Conservation (phyloP, 176 grass and related monocot species). For the Oryza officinalis region DNA sequence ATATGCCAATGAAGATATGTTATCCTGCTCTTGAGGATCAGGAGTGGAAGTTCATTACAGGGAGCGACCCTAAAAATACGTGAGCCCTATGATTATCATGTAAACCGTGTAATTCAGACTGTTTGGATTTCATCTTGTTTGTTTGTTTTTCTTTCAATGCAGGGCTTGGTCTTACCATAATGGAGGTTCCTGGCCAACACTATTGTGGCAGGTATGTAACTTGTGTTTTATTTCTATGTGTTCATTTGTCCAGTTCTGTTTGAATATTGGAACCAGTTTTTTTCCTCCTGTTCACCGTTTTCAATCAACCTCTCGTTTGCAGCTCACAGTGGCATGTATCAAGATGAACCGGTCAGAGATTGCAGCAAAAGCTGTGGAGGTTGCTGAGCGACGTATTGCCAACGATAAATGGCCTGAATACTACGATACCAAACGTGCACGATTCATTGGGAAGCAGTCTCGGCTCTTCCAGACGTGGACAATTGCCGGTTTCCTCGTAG, state of each 20-base stretch:
- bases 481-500: constrained; percentile 80
- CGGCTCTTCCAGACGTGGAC: constrained; percentile 79
- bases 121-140: not conserved
- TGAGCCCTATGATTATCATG: constrained; percentile 35
- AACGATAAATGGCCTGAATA: constrained; percentile 85
- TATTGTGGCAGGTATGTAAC: constrained; percentile 75
- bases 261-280: not conserved
- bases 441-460: constrained; percentile 76
- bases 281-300: not conserved
- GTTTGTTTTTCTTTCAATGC: constrained; percentile 37
- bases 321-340: constrained; percentile 80
- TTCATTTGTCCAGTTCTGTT: constrained; percentile 9
- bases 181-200: constrained; percentile 88
- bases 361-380: constrained; percentile 65
- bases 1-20: constrained; percentile 88
- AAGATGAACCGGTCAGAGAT: constrained; percentile 80
- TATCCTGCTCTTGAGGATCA: constrained; percentile 86
- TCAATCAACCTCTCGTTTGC: constrained; percentile 35
- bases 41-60: constrained; percentile 86
- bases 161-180: constrained; percentile 95
- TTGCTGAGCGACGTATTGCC: constrained; percentile 67
- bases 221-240: not conserved
- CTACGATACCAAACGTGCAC: constrained; percentile 74
- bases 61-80: constrained; percentile 91
- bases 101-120: not conserved